phyloP scores from a whole-genome alignment of 345 rosid genomes.

The Gossypium anomalum region DNA sequence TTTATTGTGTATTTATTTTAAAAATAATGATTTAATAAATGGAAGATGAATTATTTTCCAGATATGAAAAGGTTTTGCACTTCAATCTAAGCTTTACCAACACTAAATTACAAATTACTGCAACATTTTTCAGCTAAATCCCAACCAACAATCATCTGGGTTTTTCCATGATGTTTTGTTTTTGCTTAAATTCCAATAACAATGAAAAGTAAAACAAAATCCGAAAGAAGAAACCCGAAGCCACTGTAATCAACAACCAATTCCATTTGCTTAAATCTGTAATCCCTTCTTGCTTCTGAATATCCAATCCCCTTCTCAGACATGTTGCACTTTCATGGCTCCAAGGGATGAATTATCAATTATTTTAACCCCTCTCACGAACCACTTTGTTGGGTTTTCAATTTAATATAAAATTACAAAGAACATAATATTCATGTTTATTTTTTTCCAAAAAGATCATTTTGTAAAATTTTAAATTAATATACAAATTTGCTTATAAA shows the following conservation, averaged over 20 bases:
- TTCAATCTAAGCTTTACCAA: neutral
- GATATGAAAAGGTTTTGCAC: conserved; percentile 17
- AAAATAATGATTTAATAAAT: neutral
- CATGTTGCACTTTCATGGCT: conserved; percentile 63
- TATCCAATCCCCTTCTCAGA: conserved; percentile 66
- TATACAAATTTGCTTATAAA: no score
- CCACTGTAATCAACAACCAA: conserved; percentile 76
- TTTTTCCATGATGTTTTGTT: conserved; percentile 59
- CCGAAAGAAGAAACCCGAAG: conserved; percentile 87
- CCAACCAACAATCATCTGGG: neutral
- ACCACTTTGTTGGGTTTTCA: conserved; percentile 58
- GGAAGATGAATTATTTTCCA: neutral
- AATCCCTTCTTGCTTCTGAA: conserved; percentile 59
- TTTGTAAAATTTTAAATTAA: no score
- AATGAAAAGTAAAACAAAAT: conserved; percentile 71
- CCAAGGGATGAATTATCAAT: conserved; percentile 83
- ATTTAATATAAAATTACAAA: neutral
- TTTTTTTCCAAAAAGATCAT: no score
- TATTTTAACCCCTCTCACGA: conserved; percentile 66
- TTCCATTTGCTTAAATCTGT: conserved; percentile 70
- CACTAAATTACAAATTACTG: neutral
- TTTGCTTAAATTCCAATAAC: conserved; percentile 69
- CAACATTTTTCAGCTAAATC: neutral
- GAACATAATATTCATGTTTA: no score
- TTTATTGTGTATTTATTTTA: no score